These are phyloP conservation scores for Nannizzia gypsea DNA, from an alignment of 2,329 filamentous ascomycete genomes.

Conservation along the genomic window DNA sequence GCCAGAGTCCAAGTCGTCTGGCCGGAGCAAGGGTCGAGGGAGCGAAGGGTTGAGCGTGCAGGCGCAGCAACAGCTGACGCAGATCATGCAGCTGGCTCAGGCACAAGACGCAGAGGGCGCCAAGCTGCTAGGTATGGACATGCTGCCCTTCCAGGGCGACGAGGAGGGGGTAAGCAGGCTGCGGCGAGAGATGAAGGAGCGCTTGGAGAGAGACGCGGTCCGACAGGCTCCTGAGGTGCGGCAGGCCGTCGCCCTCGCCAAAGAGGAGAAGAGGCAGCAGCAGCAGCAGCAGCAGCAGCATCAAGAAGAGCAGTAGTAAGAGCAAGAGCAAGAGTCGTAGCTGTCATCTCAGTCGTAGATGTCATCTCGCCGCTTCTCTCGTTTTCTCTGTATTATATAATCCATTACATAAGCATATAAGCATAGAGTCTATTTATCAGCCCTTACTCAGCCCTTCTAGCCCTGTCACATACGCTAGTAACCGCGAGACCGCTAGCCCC, in stretches of 20 bases:
- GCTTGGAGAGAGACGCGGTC: slow-evolving; percentile 77
- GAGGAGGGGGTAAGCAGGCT: slow-evolving; percentile 51
- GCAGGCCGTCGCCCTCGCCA: slow-evolving; percentile 54
- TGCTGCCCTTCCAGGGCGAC: slow-evolving; percentile 71
- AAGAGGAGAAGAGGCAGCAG: neutral
- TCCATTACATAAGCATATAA: neutral
- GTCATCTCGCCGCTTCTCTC: neutral
- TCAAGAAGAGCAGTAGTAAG: neutral
- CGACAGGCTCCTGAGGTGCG: slow-evolving; percentile 68
- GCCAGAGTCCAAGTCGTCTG: slow-evolving; percentile 39
- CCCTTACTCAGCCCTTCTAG: neutral
- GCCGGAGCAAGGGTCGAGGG: slow-evolving; percentile 16
- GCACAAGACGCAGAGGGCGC: slow-evolving; percentile 57
- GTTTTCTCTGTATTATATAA: neutral
- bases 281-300: neutral
- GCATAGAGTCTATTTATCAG: neutral
- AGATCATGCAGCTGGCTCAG: slow-evolving; percentile 50
- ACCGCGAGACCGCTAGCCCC: neutral
- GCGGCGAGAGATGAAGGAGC: slow-evolving; percentile 65
- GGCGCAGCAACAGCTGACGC: slow-evolving; percentile 52
- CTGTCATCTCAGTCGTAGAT: neutral
- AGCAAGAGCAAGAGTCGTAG: neutral
- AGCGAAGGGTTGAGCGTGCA: slow-evolving; percentile 31
- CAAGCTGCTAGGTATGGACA: slow-evolving; percentile 62
- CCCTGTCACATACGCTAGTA: neutral